phyloP scores from a whole-genome alignment of 2,329 filamentous ascomycete genomes.

The Blastomyces percursus region DNA sequence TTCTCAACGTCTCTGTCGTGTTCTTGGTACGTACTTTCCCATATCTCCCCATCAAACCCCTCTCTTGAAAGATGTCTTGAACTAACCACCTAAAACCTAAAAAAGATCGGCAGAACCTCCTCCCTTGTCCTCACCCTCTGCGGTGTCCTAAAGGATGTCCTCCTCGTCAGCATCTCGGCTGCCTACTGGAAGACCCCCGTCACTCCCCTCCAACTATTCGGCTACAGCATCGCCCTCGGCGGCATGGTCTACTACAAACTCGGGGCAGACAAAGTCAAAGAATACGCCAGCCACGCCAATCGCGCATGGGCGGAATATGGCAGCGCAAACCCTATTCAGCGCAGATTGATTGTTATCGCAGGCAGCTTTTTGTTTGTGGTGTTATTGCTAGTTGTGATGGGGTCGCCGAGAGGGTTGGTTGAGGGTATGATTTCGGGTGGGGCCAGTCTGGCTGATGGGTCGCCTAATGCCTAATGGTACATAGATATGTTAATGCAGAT shows the following conservation, averaged over 20 bases:
- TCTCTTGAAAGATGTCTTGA: background rate
- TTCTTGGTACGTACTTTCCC: constrained; percentile 54
- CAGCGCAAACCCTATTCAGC: constrained; percentile 60
- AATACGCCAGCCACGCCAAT: constrained; percentile 59
- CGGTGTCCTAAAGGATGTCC: constrained; percentile 78
- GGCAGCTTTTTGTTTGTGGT: constrained; percentile 8
- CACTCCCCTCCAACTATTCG: constrained; percentile 59
- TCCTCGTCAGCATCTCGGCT: constrained; percentile 66
- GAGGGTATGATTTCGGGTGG: constrained; percentile 12
- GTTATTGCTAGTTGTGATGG: constrained; percentile 10
- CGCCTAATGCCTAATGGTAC: background rate
- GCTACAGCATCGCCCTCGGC: constrained; percentile 61
- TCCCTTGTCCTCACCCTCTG: constrained; percentile 75
- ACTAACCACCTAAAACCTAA: background rate
- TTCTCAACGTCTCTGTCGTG: constrained; percentile 75
- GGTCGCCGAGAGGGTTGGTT: constrained; percentile 8
- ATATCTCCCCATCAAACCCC: background rate
- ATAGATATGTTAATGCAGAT: background rate
- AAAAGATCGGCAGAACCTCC: constrained; percentile 75
- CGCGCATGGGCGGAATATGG: constrained; percentile 84
- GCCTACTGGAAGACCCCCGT: constrained; percentile 67
- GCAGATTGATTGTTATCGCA: constrained; percentile 61
- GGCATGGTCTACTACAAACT: constrained; percentile 60
- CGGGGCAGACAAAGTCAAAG: constrained; percentile 67
- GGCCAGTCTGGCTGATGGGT: background rate